phyloP scores from a whole-genome alignment of 306 rosid species.

The Mimosa pudica region DNA sequence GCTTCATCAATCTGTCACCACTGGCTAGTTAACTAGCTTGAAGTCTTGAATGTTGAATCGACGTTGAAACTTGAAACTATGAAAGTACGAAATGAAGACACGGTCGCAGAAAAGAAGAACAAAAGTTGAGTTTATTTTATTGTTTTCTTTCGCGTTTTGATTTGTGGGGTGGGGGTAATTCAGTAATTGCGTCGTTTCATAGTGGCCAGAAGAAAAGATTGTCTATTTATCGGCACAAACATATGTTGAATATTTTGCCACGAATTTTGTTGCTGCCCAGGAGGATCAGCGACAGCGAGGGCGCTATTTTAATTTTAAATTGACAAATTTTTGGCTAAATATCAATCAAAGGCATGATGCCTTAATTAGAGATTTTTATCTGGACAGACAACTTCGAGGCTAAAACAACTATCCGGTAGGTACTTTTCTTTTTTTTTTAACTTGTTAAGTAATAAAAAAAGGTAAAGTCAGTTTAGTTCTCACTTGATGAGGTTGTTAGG shows the following conservation, averaged over 20 bases:
- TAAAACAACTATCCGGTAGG: too few relatives aligned
- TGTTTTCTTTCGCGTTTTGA: background rate
- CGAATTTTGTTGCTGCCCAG: conserved; percentile 28
- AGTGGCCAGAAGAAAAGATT: background rate
- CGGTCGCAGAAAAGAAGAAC: background rate
- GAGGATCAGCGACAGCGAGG: background rate
- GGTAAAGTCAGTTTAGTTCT: too few relatives aligned
- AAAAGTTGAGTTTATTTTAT: background rate
- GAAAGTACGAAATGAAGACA: background rate
- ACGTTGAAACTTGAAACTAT: too few relatives aligned
- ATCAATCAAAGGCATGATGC: too few relatives aligned
- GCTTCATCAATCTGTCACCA: conserved; percentile 43
- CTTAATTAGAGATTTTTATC: too few relatives aligned
- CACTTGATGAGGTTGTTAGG: too few relatives aligned
- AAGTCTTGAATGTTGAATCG: background rate
- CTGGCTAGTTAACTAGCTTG: background rate
- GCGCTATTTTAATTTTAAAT: background rate
- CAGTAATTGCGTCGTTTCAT: background rate
- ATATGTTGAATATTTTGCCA: conserved; percentile 44
- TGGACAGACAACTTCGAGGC: too few relatives aligned
- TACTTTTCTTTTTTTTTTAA: too few relatives aligned
- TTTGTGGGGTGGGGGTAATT: background rate
- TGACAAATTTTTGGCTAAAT: too few relatives aligned
- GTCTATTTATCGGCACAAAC: background rate
- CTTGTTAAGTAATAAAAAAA: too few relatives aligned